Evolutionary conservation across 345 rosid genomes (phyloP), one percentile per base, ranked within the genome.

Genomic region (Eucalyptus albens): DNA sequence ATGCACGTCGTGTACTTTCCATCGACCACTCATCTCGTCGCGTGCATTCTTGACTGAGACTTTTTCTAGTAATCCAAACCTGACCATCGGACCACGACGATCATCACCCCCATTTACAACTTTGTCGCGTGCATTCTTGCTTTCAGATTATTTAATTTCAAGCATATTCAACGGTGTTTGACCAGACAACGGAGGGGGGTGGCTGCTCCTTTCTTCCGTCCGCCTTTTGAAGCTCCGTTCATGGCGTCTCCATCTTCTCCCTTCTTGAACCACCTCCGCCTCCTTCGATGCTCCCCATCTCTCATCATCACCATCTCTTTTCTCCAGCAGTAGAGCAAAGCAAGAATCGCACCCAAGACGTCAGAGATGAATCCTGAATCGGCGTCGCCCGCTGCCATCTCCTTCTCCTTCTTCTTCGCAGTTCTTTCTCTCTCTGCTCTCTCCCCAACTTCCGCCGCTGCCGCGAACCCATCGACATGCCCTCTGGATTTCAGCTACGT

Each of bases 401-500:
- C 59, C 59, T 53, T 72, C 82, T 72, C 45, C 82, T 86, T 86
- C 62, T 50, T 50, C 17, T 51, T 86, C 6, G 51, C 44, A 50
- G 33, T 86, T 47, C 62, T 86, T 51, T 86, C 44, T 47, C 50
- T 50, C 33, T 44, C 55, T 50, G 24, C 60, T 86, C 29, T 40
- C 37, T 86, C 87, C 55, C 60, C 87, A 16, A 45, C 67, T 47
- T 29, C 72, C 69, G 45, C 85, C 6, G 55, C 88, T 50, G 17
- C 91, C 69, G 16, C 65, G 14, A n/a, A 87, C 44, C 10, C 33
- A 86, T 0, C 77, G 27, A 44, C 87, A 55, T 97, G 99, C 85
- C 99, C 99, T 29, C 51, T 95, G 89, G 96, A 94, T 90, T 94
- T 96, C 89, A 92, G 80, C 72, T 96, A 95, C 88, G 95, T 95